Evolutionary conservation across 2,329 filamentous ascomycete genomes (phyloP), one percentile per base, ranked within the genome.

Genomic region (Epichloe brachyelytri): DNA sequence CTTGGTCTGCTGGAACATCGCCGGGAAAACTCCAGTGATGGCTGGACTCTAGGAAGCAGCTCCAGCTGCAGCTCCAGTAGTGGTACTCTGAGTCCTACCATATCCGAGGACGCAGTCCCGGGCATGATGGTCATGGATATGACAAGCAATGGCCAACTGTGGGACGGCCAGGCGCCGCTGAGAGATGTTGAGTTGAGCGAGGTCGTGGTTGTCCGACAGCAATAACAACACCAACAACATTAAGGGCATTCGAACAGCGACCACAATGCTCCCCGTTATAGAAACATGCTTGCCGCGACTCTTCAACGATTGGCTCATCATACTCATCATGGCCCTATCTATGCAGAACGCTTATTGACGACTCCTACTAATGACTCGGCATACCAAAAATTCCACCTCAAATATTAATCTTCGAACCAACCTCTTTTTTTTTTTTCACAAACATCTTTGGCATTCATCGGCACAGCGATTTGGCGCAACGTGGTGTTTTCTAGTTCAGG

Each of bases 11-110:
- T 77, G 48, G 71, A 71, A 51, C 63, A 63, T 22, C 66, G 67
- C 15, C 65, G 71, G 33, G 62, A 62, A 38, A 69, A 70, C 54
- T 77, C 90, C 58, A 88, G 85, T 60, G 89, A 95, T 59, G 88
- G 93, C 61, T 95, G 89, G 89, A 91, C 88, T 8, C 79, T 91
- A 44, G 88, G 86, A 54, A 93, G 88, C 58, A 89, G 83, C 50
- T 93, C 86, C 0, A 80, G 85, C 63, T 72, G 68, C 53, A 68
- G 69, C 48, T 74, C 72, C 49, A 71, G 70, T 46, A 74, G 71
- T 56, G 73, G 71, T 19, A 71, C 72, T n/a, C 57, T 76, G 53
- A 76, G 73, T 57, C 75, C 75, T 7, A 71, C 69, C 0, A 68
- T 72, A 7, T 73, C 73, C 0, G 73, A 74, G 47, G 70, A 73